Evolutionary conservation across 1,284 basidiomycete species (phyloP).

Genomic region (Ceratobasidium sp.): DNA sequence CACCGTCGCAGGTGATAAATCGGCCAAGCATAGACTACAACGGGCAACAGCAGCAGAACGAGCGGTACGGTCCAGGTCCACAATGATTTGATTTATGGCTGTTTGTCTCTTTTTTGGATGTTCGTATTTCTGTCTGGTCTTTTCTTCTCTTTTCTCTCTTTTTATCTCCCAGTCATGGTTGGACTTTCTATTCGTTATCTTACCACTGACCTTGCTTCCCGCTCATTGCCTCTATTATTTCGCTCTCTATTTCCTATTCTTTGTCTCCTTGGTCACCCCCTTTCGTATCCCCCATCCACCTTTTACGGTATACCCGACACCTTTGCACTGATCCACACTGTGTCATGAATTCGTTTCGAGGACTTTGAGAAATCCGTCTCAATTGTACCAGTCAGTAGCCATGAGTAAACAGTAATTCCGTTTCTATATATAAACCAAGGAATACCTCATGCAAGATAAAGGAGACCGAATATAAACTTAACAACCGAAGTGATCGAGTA

Average conservation of each 20-base stretch:
- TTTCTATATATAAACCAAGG: constrained; percentile 3
- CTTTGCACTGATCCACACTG: constrained; percentile 43
- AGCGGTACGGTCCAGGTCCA: constrained; percentile 11
- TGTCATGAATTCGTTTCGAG: constrained; percentile 44
- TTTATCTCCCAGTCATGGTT: not conserved
- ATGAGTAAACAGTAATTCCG: constrained; percentile 41
- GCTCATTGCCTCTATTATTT: constrained; percentile 12
- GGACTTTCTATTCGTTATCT: constrained; percentile 20
- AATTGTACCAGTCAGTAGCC: constrained; percentile 42
- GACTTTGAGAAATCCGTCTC: constrained; percentile 38
- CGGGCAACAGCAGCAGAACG: constrained; percentile 8
- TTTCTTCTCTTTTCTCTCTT: constrained; percentile 6
- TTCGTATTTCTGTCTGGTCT: not conserved
- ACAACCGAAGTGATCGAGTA: not conserved
- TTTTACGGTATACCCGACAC: constrained; percentile 44
- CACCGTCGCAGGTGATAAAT: constrained; percentile 35
- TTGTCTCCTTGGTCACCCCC: constrained; percentile 15
- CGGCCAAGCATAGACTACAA: constrained; percentile 32
- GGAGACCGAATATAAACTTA: not conserved
- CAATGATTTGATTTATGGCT: constrained; percentile 15
- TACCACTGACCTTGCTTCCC: constrained; percentile 18
- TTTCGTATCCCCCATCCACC: constrained; percentile 19
- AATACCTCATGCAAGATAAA: not conserved
- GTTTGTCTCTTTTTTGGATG: constrained; percentile 2
- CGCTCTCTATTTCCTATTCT: not conserved